phyloP scores from a whole-genome alignment of 2,329 filamentous ascomycete species.

The Cladophialophora immunda region DNA sequence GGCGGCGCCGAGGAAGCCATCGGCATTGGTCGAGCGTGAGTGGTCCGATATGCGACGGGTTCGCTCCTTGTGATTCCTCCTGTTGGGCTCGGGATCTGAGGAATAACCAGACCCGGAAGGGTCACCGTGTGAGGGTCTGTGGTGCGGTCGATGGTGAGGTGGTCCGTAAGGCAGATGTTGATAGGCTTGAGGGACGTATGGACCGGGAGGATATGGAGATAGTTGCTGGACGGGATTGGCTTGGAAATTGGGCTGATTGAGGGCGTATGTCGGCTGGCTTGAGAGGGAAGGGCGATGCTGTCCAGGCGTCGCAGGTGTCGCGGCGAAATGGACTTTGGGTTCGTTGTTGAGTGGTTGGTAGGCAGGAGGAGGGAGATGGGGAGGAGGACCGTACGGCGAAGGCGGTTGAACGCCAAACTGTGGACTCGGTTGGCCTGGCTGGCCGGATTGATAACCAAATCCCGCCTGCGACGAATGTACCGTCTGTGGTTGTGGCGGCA shows the following conservation, averaged over 20 bases:
- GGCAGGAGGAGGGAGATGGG: slow-evolving; percentile 33
- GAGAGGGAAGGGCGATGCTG: slow-evolving; percentile 35
- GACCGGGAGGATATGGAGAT: slow-evolving; percentile 23
- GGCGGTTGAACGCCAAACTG: slow-evolving; percentile 26
- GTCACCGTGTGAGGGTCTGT: slow-evolving; percentile 24
- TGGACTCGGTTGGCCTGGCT: slow-evolving; percentile 26
- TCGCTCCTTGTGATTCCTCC: slow-evolving; percentile 35
- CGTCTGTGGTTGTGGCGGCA: slow-evolving; percentile 29
- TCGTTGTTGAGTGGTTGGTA: slow-evolving; percentile 35
- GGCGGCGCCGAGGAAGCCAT: slow-evolving; percentile 40
- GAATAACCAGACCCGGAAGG: slow-evolving; percentile 31
- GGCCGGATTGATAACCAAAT: slow-evolving; percentile 15
- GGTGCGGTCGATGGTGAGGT: slow-evolving; percentile 17
- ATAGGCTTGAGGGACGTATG: slow-evolving; percentile 28
- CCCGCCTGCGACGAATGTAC: slow-evolving; percentile 27
- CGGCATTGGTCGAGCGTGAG: slow-evolving; percentile 38
- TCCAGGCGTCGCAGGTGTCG: slow-evolving; percentile 4
- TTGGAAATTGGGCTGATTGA: slow-evolving; percentile 31
- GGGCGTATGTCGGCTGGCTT: slow-evolving; percentile 25
- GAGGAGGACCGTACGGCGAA: slow-evolving; percentile 32
- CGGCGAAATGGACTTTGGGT: slow-evolving; percentile 38
- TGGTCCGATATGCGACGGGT: slow-evolving; percentile 31
- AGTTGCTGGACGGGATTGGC: slow-evolving; percentile 23
- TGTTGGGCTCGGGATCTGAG: slow-evolving; percentile 40
- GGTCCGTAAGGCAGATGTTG: slow-evolving; percentile 25